Evolutionary conservation across 768 basidiomycete species (phyloP).

Genomic region (Sporobolomyces phaffii): DNA sequence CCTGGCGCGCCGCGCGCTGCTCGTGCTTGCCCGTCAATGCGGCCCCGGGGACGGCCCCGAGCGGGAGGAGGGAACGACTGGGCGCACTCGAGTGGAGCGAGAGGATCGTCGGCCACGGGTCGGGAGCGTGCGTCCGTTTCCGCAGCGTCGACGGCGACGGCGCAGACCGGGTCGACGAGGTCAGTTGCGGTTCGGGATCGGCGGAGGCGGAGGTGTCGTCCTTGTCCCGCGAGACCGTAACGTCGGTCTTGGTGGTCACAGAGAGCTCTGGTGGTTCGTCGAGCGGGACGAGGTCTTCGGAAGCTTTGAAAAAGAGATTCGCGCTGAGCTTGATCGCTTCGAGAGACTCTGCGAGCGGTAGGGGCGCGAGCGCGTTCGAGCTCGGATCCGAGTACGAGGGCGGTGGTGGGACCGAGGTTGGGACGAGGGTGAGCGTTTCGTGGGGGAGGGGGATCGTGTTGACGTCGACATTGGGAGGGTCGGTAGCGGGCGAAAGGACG

Average conservation of each 20-base stretch:
- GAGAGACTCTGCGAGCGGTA: conserved; percentile 28
- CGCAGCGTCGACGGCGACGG: neutral
- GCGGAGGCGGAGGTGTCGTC: too few species aligned
- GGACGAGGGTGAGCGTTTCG: conserved; percentile 24
- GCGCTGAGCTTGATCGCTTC: conserved; percentile 22
- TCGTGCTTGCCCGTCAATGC: conserved; percentile 24
- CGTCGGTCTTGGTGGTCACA: too few species aligned
- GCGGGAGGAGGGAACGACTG: conserved; percentile 9
- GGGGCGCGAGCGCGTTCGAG: conserved; percentile 12
- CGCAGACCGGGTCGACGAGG: neutral
- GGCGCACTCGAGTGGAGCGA: neutral
- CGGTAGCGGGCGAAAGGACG: conserved; percentile 27
- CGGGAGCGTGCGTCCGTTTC: neutral
- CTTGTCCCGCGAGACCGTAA: too few species aligned
- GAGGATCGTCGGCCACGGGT: conserved; percentile 30
- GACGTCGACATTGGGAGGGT: conserved; percentile 34
- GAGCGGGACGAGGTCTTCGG: conserved; percentile 25
- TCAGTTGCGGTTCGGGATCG: too few species aligned
- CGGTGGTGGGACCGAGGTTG: neutral
- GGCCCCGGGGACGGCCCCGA: conserved; percentile 28
- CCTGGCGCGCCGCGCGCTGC: conserved; percentile 10
- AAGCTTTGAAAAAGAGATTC: conserved; percentile 25
- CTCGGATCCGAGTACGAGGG: neutral
- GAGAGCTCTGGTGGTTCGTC: neutral
- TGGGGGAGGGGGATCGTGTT: conserved; percentile 28